A percentile compares a stretch with the other conserved stretches of the same genome.
Conservation (phyloP, 225 moss, liverwort and hornwort species). For the Climacium dendroides region DNA sequence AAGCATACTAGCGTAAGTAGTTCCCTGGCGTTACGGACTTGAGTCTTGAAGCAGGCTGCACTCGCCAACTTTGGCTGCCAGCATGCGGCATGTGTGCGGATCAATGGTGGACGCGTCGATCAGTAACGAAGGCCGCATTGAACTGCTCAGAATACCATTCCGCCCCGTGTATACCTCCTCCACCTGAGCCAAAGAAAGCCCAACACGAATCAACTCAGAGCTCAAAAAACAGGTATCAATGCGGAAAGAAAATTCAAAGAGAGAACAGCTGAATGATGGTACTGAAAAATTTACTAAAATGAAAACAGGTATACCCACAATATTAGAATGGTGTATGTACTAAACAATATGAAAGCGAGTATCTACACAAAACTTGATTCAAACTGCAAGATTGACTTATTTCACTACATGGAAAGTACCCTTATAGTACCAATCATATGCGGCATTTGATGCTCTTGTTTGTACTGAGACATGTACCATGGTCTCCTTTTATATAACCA, state of each 20-base stretch:
- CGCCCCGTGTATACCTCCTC: constrained; percentile 73
- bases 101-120: constrained; percentile 94
- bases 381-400: not conserved
- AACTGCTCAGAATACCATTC: constrained; percentile 45
- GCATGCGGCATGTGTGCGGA: constrained; percentile 62
- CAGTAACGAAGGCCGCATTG: constrained; percentile 66
- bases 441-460: not conserved
- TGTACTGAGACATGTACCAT: not conserved
- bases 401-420: not conserved
- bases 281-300: not conserved
- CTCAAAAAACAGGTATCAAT: not conserved
- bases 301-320: not conserved
- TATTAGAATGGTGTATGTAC: not conserved
- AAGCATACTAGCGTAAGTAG: not conserved
- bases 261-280: too few species aligned
- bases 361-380: not conserved
- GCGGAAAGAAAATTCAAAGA: not conserved
- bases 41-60: constrained; percentile 28
- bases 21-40: constrained; percentile 31
- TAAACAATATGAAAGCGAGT: not conserved
- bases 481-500: not conserved
- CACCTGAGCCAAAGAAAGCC: constrained; percentile 32
- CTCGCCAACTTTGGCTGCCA: constrained; percentile 50
- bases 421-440: not conserved
- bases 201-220: not conserved